Evolutionary conservation across 106 monocot species (phyloP).

Genomic region (Acorus calamus): DNA sequence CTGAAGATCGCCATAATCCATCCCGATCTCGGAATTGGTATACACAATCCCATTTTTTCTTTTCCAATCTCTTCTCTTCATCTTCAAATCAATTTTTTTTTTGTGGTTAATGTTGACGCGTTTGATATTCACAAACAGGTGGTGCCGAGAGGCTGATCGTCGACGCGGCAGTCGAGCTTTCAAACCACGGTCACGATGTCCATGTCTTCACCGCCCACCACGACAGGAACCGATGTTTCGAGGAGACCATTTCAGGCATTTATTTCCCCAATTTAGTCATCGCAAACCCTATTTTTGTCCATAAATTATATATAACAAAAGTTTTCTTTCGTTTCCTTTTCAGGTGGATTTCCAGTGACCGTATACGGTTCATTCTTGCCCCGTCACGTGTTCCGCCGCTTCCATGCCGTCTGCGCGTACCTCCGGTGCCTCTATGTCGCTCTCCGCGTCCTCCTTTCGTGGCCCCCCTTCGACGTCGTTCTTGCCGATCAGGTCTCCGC

Average conservation of each 20-base stretch:
- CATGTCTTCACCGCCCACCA: slow-evolving; percentile 95
- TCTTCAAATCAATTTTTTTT: slow-evolving; percentile 5
- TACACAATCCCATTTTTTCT: neutral
- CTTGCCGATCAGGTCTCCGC: slow-evolving; percentile 86
- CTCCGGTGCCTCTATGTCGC: slow-evolving; percentile 87
- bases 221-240: slow-evolving; percentile 85
- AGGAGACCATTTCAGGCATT: slow-evolving; percentile 77
- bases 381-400: slow-evolving; percentile 73
- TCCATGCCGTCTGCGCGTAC: slow-evolving; percentile 89
- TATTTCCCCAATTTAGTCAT: neutral
- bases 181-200: slow-evolving; percentile 64
- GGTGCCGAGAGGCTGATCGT: slow-evolving; percentile 95
- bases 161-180: slow-evolving; percentile 88
- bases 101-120: too few species aligned
- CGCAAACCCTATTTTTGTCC: too few species aligned
- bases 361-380: slow-evolving; percentile 91
- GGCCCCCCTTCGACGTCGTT: slow-evolving; percentile 74
- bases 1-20: slow-evolving; percentile 82
- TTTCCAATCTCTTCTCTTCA: neutral
- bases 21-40: slow-evolving; percentile 93
- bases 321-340: slow-evolving; percentile 7
- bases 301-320: too few species aligned
- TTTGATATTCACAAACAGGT: slow-evolving; percentile 17
- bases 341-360: slow-evolving; percentile 76
- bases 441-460: slow-evolving; percentile 63